phyloP scores from a whole-genome alignment of 2,329 filamentous ascomycete genomes.

The Calonectria pseudoturangicola region DNA sequence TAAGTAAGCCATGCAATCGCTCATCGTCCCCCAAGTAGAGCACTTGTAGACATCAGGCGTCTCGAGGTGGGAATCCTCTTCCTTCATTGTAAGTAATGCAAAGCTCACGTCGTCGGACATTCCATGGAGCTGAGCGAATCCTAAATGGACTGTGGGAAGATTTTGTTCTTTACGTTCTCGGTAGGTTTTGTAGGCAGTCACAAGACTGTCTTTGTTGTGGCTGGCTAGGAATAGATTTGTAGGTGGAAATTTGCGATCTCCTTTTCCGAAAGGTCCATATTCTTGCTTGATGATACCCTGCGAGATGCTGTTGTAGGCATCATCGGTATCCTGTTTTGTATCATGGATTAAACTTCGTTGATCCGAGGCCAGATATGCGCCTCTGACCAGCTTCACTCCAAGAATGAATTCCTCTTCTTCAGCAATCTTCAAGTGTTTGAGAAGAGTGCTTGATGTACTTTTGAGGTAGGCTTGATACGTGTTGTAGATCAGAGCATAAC shows the following conservation, averaged over 20 bases:
- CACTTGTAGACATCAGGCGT: not conserved
- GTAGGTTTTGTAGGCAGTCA: not conserved
- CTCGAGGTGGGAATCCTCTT: not conserved
- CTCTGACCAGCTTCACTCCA: not conserved
- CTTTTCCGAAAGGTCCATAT: not conserved
- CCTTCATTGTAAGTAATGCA: not conserved
- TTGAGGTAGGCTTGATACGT: not conserved
- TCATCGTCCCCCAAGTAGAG: not conserved
- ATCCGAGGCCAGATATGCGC: not conserved
- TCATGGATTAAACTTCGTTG: not conserved
- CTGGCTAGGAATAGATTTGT: not conserved
- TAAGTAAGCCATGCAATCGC: not conserved
- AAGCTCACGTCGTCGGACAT: slow-evolving; percentile 5
- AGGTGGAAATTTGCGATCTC: not conserved
- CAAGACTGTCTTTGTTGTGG: not conserved
- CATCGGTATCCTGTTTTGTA: not conserved
- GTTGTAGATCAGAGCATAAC: not conserved
- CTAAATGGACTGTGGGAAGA: not conserved
- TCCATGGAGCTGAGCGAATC: not conserved
- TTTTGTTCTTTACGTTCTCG: not conserved
- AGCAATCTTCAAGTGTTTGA: not conserved
- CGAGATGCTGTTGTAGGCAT: not conserved
- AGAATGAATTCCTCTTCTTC: not conserved
- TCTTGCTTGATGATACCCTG: slow-evolving; percentile 3
- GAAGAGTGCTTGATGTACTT: not conserved